phyloP scores from a whole-genome alignment of 768 basidiomycete genomes.

The Mycena leptocephala region DNA sequence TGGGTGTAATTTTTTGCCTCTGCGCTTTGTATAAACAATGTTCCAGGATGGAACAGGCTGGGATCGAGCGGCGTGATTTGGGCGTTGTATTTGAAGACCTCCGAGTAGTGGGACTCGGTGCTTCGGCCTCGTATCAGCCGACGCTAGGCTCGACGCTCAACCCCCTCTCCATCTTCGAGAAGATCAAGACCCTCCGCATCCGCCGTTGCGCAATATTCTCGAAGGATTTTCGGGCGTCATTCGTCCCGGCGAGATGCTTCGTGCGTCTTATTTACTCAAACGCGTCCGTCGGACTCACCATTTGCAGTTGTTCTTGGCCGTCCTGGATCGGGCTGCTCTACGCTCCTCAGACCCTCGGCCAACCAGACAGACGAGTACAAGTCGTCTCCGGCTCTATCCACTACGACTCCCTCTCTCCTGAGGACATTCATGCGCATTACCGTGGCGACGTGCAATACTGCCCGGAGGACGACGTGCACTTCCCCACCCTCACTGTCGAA shows the following conservation, averaged over 20 bases:
- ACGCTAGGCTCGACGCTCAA: constrained; percentile 71
- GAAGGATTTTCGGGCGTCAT: constrained; percentile 77
- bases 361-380: constrained; percentile 83
- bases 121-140: constrained; percentile 58
- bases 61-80: constrained; percentile 56
- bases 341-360: constrained; percentile 86
- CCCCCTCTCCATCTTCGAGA: constrained; percentile 56
- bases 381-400: constrained; percentile 77
- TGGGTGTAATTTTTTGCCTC: constrained; percentile 22
- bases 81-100: constrained; percentile 69
- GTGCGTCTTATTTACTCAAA: constrained; percentile 56
- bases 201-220: constrained; percentile 76
- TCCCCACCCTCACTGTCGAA: constrained; percentile 86
- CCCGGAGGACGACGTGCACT: constrained; percentile 90
- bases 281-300: not conserved
- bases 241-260: constrained; percentile 83
- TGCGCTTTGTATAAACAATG: not conserved
- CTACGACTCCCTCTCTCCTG: constrained; percentile 83
- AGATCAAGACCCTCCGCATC: constrained; percentile 66
- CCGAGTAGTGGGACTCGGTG: constrained; percentile 67
- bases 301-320: constrained; percentile 85
- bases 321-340: constrained; percentile 89
- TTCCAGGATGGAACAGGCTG: constrained; percentile 50
- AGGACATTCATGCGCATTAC: constrained; percentile 74
- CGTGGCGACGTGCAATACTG: constrained; percentile 88